Evolutionary conservation across 2,329 filamentous ascomycete genomes (phyloP).

Genomic region (Botrytis porri): DNA sequence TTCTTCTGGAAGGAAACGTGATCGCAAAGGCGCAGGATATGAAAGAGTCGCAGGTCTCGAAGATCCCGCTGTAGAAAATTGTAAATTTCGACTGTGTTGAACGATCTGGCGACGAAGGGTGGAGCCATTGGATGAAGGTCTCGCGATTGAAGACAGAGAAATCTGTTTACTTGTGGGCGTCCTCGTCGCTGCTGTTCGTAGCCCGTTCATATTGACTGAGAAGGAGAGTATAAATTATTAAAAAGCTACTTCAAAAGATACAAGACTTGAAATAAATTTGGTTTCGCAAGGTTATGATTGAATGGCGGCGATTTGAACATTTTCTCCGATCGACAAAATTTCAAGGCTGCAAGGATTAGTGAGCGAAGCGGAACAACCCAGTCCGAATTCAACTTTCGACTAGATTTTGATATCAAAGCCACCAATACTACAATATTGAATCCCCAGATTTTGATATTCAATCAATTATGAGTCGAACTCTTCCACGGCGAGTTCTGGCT

Average conservation of each 20-base stretch:
- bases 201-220: slow-evolving; percentile 34
- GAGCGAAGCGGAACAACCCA: slow-evolving; percentile 9
- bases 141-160: slow-evolving; percentile 34
- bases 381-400: slow-evolving; percentile 33
- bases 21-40: slow-evolving; percentile 39
- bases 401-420: slow-evolving; percentile 17
- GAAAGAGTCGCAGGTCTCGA: slow-evolving; percentile 41
- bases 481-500: slow-evolving; percentile 34
- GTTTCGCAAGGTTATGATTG: slow-evolving; percentile 24
- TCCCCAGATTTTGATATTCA: background rate
- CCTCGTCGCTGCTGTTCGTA: slow-evolving; percentile 33
- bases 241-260: slow-evolving; percentile 14
- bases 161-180: slow-evolving; percentile 33
- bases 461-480: slow-evolving; percentile 35
- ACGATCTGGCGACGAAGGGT: slow-evolving; percentile 39
- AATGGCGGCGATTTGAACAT: slow-evolving; percentile 28
- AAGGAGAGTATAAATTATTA: slow-evolving; percentile 12
- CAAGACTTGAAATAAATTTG: slow-evolving; percentile 25
- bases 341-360: slow-evolving; percentile 23
- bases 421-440: slow-evolving; percentile 5
- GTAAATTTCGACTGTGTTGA: slow-evolving; percentile 35
- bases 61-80: slow-evolving; percentile 33
- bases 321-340: slow-evolving; percentile 30
- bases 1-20: slow-evolving; percentile 42
- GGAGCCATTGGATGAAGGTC: slow-evolving; percentile 34